Percentiles rank a stretch among this genome's conserved stretches.
Evolutionary conservation across 352 stramenopile species (phyloP).

Genomic region (Halophytophthora polymorphica): DNA sequence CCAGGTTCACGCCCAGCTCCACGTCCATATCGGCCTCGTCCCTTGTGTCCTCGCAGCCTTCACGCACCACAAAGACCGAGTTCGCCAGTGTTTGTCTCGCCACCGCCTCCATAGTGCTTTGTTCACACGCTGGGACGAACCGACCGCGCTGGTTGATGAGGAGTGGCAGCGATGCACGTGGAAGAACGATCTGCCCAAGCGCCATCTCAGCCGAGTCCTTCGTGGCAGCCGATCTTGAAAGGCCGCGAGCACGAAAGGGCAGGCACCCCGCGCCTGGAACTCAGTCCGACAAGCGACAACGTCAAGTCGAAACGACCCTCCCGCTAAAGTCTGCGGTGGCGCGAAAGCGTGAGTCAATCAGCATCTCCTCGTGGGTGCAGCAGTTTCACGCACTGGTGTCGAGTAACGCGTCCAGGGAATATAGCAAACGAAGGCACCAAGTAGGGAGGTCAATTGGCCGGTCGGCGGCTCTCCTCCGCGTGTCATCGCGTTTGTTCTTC

Average conservation of each 20-base stretch:
- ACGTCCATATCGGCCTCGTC: slow-evolving; percentile 18
- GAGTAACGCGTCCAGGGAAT: no score
- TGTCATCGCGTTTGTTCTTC: no score
- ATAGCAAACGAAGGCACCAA: no score
- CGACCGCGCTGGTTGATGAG: background rate
- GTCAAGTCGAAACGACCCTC: background rate
- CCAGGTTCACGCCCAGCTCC: slow-evolving; percentile 18
- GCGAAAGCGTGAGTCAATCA: background rate
- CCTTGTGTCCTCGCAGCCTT: slow-evolving; percentile 1
- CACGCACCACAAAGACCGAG: no score
- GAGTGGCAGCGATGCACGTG: background rate
- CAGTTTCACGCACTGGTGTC: background rate
- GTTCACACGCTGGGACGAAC: background rate
- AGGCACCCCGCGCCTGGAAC: background rate
- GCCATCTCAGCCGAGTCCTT: background rate
- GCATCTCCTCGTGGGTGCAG: background rate
- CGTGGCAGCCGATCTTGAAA: background rate
- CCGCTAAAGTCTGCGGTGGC: background rate
- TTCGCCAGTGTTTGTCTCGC: background rate
- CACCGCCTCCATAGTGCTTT: background rate
- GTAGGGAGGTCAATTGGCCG: no score
- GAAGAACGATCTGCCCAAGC: background rate
- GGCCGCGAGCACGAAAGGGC: background rate
- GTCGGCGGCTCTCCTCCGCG: no score
- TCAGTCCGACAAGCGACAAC: background rate